These are phyloP conservation scores for Williopsis jadinii DNA, from an alignment of 1,139 yeast genomes.

Conservation along the genomic window DNA sequence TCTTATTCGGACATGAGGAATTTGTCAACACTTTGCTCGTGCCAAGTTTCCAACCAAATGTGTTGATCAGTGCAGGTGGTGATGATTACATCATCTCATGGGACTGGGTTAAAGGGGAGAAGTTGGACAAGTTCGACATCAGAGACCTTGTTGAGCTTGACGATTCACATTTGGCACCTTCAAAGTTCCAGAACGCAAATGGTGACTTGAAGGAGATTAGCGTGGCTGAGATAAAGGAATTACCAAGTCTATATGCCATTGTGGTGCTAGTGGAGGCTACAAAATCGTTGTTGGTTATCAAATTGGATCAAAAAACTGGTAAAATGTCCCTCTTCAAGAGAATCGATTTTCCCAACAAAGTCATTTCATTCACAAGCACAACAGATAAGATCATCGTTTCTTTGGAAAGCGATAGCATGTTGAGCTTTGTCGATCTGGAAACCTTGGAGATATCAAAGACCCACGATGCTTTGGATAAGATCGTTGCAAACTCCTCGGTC, in stretches of 20 bases:
- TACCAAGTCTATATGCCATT: conserved; percentile 20
- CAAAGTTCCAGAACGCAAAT: conserved; percentile 51
- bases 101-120: conserved; percentile 57
- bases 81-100: conserved; percentile 71
- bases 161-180: conserved; percentile 60
- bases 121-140: conserved; percentile 44
- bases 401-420: conserved; percentile 33
- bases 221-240: conserved; percentile 30
- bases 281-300: conserved; percentile 40
- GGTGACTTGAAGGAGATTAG: conserved; percentile 44
- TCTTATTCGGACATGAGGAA: conserved; percentile 83
- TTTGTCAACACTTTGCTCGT: conserved; percentile 62
- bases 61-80: conserved; percentile 83
- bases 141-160: conserved; percentile 41
- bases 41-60: conserved; percentile 40
- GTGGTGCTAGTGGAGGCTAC: conserved; percentile 51
- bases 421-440: conserved; percentile 26
- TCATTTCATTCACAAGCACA: conserved; percentile 30
- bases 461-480: conserved; percentile 21
- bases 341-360: conserved; percentile 26
- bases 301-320: conserved; percentile 25
- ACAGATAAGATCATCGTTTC: conserved; percentile 36
- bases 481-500: conserved; percentile 21
- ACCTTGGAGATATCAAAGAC: conserved; percentile 14
- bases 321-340: conserved; percentile 26